These are phyloP conservation scores for Bruguiera sexangula DNA, from an alignment of 345 rosid species.

Conservation along the genomic window DNA sequence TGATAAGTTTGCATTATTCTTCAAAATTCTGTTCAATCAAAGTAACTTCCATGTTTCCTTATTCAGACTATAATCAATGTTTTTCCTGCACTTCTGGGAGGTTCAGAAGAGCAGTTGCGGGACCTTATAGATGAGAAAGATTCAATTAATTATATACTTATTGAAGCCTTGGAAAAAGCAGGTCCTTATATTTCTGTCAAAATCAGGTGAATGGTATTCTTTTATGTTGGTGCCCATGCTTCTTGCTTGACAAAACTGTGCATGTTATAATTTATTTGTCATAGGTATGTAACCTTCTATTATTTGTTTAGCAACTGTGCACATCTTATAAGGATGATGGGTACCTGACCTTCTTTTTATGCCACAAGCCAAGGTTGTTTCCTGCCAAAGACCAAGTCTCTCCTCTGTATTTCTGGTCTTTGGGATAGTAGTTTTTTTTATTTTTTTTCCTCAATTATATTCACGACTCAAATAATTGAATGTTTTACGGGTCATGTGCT, in stretches of 20 bases:
- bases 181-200: constrained; percentile 58
- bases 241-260: not conserved
- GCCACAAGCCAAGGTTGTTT: too few species aligned
- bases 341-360: too few species aligned
- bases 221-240: not conserved
- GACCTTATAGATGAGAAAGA: constrained; percentile 48
- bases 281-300: not conserved
- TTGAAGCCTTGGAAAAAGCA: constrained; percentile 62
- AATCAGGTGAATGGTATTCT: constrained; percentile 45
- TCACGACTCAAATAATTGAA: not conserved
- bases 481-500: not conserved
- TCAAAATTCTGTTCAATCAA: not conserved
- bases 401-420: too few species aligned
- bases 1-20: constrained; percentile 2
- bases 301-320: too few species aligned
- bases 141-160: constrained; percentile 42
- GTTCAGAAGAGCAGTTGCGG: constrained; percentile 56
- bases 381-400: too few species aligned
- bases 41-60: not conserved
- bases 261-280: not conserved
- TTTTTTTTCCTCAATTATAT: not conserved
- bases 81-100: constrained; percentile 73
- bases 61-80: constrained; percentile 55
- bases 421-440: not conserved
- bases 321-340: too few species aligned